Conservation (phyloP, 202 grass and related monocot species). For the Saccharum hybrid region DNA sequence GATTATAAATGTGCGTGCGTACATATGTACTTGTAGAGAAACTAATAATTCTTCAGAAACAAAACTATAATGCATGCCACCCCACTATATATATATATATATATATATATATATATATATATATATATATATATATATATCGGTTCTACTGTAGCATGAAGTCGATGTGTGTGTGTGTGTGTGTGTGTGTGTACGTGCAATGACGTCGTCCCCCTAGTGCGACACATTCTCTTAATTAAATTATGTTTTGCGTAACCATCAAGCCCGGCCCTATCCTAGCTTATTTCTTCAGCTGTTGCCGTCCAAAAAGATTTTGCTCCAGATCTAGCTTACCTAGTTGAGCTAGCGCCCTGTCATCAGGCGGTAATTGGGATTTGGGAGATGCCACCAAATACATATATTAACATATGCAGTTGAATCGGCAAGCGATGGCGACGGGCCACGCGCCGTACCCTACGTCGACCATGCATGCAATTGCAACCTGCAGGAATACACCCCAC, state of each 20-base stretch:
- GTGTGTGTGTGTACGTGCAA: background rate
- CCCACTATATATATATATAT: too few species aligned
- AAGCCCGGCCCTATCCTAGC: background rate
- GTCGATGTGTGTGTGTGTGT: too few species aligned
- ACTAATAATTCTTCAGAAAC: too few species aligned
- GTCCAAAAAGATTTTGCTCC: slow-evolving; percentile 31
- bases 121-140: too few species aligned
- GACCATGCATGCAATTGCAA: slow-evolving; percentile 2
- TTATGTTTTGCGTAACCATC: slow-evolving; percentile 15
- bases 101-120: too few species aligned
- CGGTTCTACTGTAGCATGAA: too few species aligned
- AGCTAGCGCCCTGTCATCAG: background rate
- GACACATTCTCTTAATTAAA: background rate
- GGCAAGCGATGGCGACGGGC: background rate
- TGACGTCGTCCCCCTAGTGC: background rate
- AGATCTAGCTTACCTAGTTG: slow-evolving; percentile 35
- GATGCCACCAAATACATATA: slow-evolving; percentile 31
- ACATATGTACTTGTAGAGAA: too few species aligned
- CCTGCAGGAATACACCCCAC: too few species aligned
- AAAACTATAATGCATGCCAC: too few species aligned
- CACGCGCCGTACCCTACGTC: background rate
- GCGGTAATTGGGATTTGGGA: slow-evolving; percentile 22
- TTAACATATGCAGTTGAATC: slow-evolving; percentile 8
- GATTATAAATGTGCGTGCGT: too few species aligned
- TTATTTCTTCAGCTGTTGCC: slow-evolving; percentile 16